phyloP scores from a whole-genome alignment of 2,329 filamentous ascomycete species.

The Claviceps maximensis region DNA sequence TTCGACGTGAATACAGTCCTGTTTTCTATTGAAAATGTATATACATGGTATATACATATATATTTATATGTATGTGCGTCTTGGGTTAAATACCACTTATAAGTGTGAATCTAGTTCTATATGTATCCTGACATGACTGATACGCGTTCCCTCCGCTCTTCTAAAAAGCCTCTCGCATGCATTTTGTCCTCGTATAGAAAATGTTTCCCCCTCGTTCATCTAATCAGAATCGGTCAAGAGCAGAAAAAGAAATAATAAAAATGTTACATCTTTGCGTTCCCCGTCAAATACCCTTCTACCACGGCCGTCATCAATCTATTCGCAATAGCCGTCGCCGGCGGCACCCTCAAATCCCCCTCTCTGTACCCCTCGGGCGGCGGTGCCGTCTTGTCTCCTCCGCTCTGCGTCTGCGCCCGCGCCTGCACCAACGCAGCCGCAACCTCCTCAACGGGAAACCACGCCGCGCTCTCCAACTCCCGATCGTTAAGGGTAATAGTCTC shows the following conservation, averaged over 20 bases:
- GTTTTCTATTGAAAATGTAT: not conserved
- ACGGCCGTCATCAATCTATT: slow-evolving; percentile 77
- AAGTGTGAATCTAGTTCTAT: too few species aligned
- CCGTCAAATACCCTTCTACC: slow-evolving; percentile 56
- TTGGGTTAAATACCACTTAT: too few species aligned
- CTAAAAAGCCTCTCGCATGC: too few species aligned
- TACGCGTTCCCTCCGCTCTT: not conserved
- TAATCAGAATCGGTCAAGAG: not conserved
- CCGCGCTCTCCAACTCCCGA: slow-evolving; percentile 78
- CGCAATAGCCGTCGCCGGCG: slow-evolving; percentile 80
- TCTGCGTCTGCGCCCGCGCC: slow-evolving; percentile 47
- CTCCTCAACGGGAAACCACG: slow-evolving; percentile 77
- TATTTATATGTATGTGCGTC: not conserved
- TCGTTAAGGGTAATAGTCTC: slow-evolving; percentile 81
- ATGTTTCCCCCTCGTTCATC: too few species aligned
- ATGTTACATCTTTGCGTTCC: slow-evolving; percentile 32
- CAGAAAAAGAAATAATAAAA: not conserved
- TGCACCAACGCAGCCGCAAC: slow-evolving; percentile 58
- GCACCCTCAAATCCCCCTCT: slow-evolving; percentile 66
- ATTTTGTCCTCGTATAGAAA: too few species aligned
- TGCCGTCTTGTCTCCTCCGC: slow-evolving; percentile 53
- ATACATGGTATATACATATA: not conserved
- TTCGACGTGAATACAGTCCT: not conserved
- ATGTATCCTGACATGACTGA: too few species aligned
- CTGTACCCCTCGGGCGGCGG: slow-evolving; percentile 52